These are phyloP conservation scores for Nephelium lappaceum DNA, from an alignment of 345 rosid genomes.

Conservation along the genomic window DNA sequence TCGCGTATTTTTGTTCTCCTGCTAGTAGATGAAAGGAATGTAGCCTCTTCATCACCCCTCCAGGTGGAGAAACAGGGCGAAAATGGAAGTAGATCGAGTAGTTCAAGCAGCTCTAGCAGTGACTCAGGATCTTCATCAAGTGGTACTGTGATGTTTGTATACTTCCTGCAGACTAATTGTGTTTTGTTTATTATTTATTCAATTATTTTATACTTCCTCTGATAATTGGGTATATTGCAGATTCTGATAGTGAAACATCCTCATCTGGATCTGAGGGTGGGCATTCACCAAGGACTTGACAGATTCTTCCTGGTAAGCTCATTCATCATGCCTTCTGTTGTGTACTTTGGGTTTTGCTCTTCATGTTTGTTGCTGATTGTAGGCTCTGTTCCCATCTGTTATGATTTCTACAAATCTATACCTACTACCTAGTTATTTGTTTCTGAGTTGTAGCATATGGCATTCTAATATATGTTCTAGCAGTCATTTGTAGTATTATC, in stretches of 20 bases:
- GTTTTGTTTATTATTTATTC: too few relatives aligned
- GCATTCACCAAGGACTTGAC: slow-evolving; percentile 40
- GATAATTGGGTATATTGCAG: slow-evolving; percentile 45
- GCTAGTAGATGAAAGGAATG: slow-evolving; percentile 57
- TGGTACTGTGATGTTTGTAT: slow-evolving; percentile 49
- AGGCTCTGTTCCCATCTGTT: neutral
- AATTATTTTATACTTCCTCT: neutral
- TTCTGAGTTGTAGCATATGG: neutral
- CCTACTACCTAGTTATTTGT: neutral
- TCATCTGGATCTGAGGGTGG: slow-evolving; percentile 88
- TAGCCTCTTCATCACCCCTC: slow-evolving; percentile 49
- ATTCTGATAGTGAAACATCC: slow-evolving; percentile 90
- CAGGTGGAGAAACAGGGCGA: slow-evolving; percentile 61
- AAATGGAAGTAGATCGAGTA: slow-evolving; percentile 79
- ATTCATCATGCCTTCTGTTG: neutral
- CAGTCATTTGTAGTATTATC: neutral
- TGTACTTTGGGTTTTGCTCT: neutral
- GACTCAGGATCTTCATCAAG: slow-evolving; percentile 96
- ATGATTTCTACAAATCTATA: neutral
- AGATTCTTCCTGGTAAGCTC: slow-evolving; percentile 32
- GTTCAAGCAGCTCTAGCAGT: slow-evolving; percentile 97
- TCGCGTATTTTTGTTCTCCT: slow-evolving; percentile 7
- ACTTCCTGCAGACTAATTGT: neutral
- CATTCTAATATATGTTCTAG: neutral
- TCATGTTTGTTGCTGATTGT: neutral